A percentile compares a stretch with the other conserved stretches of the same genome.
Evolutionary conservation across 148 eudicot genomes (phyloP).

Genomic region (Silene uniflora): DNA sequence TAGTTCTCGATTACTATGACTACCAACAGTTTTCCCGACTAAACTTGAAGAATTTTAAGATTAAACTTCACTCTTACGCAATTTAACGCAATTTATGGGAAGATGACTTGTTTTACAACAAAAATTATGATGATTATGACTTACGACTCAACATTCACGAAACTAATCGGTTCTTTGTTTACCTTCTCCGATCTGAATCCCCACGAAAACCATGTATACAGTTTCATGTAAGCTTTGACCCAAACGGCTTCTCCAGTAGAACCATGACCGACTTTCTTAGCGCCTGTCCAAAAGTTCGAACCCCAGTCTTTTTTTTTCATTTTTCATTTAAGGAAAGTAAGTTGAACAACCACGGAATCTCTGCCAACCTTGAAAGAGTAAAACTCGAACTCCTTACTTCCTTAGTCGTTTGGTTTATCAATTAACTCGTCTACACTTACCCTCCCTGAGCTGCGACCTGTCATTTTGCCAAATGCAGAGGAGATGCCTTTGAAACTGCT

Average conservation of each 20-base stretch:
- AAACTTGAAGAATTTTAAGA: slow-evolving; percentile 20
- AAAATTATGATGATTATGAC: slow-evolving; percentile 19
- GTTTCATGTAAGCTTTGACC: slow-evolving; percentile 19
- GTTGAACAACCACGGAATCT: too few relatives aligned
- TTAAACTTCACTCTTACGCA: slow-evolving; percentile 39
- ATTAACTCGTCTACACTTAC: slow-evolving; percentile 50
- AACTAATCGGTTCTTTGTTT: slow-evolving; percentile 27
- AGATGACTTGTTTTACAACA: slow-evolving; percentile 28
- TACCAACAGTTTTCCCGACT: slow-evolving; percentile 17
- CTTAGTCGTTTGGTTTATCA: slow-evolving; percentile 50
- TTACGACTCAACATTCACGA: slow-evolving; percentile 20
- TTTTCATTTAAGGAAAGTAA: background rate
- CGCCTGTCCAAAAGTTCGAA: slow-evolving; percentile 26
- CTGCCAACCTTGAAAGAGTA: too few relatives aligned
- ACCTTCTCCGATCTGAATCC: background rate
- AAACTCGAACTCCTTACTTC: background rate
- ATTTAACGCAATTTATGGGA: slow-evolving; percentile 30
- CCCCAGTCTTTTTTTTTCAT: background rate
- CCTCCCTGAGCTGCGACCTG: slow-evolving; percentile 67
- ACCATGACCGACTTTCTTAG: slow-evolving; percentile 28
- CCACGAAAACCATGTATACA: slow-evolving; percentile 12
- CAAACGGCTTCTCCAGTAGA: slow-evolving; percentile 19
- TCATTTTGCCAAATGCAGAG: slow-evolving; percentile 60
- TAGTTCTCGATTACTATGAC: slow-evolving; percentile 23
- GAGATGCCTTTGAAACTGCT: slow-evolving; percentile 93